phyloP scores from a whole-genome alignment of 2,329 filamentous ascomycete species.

The Pestalotiopsis fici region DNA sequence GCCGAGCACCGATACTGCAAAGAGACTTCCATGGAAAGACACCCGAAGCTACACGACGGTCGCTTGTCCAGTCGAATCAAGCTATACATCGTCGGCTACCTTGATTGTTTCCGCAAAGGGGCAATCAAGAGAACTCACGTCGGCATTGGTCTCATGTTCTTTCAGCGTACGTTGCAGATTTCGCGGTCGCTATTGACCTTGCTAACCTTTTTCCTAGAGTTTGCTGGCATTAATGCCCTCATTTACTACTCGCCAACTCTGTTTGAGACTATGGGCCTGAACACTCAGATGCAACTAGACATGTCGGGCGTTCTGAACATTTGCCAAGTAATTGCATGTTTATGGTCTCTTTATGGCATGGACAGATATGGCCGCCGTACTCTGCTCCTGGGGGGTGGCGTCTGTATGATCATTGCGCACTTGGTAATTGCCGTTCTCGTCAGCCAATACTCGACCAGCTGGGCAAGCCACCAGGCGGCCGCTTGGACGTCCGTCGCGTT shows the following conservation, averaged over 20 bases:
- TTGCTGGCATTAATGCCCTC: slow-evolving; percentile 40
- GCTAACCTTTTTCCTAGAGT: slow-evolving; percentile 43
- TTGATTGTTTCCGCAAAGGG: slow-evolving; percentile 32
- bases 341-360: slow-evolving; percentile 45
- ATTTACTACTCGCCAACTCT: slow-evolving; percentile 50
- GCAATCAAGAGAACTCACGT: not conserved
- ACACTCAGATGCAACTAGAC: slow-evolving; percentile 35
- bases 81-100: slow-evolving; percentile 20
- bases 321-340: slow-evolving; percentile 46
- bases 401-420: slow-evolving; percentile 50
- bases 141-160: not conserved
- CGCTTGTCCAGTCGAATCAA: slow-evolving; percentile 45
- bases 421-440: slow-evolving; percentile 53
- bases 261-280: slow-evolving; percentile 39
- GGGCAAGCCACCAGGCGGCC: slow-evolving; percentile 44
- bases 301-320: slow-evolving; percentile 42
- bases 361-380: slow-evolving; percentile 46
- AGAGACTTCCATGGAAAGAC: slow-evolving; percentile 36
- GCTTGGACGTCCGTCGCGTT: slow-evolving; percentile 57
- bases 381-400: slow-evolving; percentile 44
- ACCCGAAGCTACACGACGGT: slow-evolving; percentile 29
- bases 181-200: not conserved
- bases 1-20: slow-evolving; percentile 48
- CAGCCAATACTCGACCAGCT: slow-evolving; percentile 48
- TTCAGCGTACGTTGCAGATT: not conserved